phyloP scores from a whole-genome alignment of 805 yeast species.

The Candida nanaspora region DNA sequence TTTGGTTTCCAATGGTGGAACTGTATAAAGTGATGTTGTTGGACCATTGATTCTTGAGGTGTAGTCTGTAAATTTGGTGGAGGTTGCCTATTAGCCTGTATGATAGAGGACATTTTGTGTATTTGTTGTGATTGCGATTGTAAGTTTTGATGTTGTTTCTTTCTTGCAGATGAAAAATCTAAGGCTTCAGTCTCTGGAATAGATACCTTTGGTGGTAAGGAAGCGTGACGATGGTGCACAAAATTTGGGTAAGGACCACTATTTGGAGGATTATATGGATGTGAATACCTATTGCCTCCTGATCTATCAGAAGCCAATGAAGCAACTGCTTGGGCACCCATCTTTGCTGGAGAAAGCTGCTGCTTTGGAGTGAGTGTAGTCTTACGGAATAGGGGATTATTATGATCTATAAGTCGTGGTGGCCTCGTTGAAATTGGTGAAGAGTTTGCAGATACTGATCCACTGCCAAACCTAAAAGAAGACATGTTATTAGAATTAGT shows the following conservation, averaged over 20 bases:
- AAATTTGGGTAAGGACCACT: background rate
- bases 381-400: background rate
- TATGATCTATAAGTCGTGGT: constrained; percentile 4
- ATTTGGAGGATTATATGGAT: background rate
- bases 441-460: constrained; percentile 12
- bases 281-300: constrained; percentile 5
- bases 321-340: constrained; percentile 70
- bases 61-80: background rate
- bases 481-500: constrained; percentile 16
- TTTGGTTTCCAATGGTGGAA: constrained; percentile 44
- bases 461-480: constrained; percentile 24
- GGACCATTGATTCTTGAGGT: constrained; percentile 31
- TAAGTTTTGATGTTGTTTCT: background rate
- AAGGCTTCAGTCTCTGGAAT: constrained; percentile 26
- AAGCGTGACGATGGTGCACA: constrained; percentile 32
- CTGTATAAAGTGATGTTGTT: constrained; percentile 40
- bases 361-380: constrained; percentile 18
- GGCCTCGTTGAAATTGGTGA: constrained; percentile 5
- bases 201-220: constrained; percentile 12
- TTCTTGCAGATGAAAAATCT: constrained; percentile 10
- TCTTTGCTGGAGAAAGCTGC: constrained; percentile 60
- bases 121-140: background rate
- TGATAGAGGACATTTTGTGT: background rate
- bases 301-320: constrained; percentile 25
- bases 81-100: background rate